Percentiles rank a stretch among this genome's conserved stretches.
Conservation (phyloP, 768 basidiomycete species). For the Macrolepiota albuminosa region DNA sequence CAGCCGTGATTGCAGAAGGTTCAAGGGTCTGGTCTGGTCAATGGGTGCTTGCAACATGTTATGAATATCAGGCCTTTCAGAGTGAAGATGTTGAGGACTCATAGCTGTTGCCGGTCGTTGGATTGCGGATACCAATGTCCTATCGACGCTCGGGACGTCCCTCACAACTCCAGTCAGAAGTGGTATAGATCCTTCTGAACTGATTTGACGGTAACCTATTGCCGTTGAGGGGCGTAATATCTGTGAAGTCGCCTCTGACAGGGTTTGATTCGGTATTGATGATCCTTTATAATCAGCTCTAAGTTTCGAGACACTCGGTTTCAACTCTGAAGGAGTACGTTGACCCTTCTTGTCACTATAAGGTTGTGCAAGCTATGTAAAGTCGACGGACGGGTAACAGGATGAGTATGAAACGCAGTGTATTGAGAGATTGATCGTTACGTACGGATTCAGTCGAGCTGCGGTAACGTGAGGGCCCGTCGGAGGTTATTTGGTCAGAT, state of each 20-base stretch:
- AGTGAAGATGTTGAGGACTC: constrained; percentile 7
- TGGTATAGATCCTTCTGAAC: background rate
- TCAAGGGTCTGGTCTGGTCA: background rate
- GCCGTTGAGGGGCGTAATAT: constrained; percentile 14
- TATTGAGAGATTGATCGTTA: background rate
- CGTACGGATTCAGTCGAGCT: background rate
- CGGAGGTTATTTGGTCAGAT: background rate
- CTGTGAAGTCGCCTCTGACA: background rate
- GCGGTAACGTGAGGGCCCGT: background rate
- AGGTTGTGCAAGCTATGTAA: background rate
- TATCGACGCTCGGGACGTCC: constrained; percentile 1
- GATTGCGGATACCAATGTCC: background rate
- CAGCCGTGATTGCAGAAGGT: background rate
- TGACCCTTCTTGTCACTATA: background rate
- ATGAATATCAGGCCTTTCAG: constrained; percentile 1
- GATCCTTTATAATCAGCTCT: constrained; percentile 8
- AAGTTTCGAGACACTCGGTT: constrained; percentile 4
- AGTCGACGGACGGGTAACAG: background rate
- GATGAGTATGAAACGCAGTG: background rate
- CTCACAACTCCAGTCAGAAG: background rate
- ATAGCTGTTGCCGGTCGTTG: constrained; percentile 13
- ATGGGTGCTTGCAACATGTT: background rate
- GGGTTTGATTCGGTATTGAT: background rate
- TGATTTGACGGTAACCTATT: constrained; percentile 13
- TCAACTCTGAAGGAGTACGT: background rate